Conservation (phyloP, 73 alveolate genomes). For the Durusdinium trenchii region DNA sequence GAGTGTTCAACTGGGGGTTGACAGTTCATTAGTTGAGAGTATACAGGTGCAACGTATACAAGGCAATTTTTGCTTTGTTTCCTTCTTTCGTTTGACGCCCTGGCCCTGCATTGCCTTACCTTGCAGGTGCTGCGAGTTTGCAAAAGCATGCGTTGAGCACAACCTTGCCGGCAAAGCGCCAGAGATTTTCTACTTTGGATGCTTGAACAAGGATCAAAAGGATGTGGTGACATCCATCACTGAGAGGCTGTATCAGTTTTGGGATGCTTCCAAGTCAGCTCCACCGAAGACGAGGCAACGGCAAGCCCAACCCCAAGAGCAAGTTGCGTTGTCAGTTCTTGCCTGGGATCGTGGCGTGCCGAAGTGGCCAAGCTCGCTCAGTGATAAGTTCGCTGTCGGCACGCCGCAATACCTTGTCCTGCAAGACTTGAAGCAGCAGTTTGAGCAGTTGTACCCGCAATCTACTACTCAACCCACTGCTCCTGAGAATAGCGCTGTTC, state of each 20-base stretch:
- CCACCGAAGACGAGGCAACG: slow-evolving; percentile 5
- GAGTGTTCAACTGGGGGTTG: too few relatives aligned
- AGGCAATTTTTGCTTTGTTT: too few relatives aligned
- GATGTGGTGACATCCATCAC: neutral
- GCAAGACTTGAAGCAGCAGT: neutral
- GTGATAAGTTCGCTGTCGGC: neutral
- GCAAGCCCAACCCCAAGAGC: neutral
- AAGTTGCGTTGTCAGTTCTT: neutral
- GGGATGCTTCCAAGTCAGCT: neutral
- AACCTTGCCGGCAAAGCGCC: neutral
- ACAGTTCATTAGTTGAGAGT: too few relatives aligned
- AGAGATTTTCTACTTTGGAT: neutral
- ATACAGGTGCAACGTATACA: too few relatives aligned
- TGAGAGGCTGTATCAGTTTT: neutral
- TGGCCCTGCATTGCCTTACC: neutral
- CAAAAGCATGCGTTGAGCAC: neutral
- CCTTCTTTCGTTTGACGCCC: neutral
- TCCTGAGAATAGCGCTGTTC: neutral
- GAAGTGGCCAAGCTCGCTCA: neutral
- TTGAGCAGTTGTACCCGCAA: neutral
- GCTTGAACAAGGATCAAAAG: too few relatives aligned
- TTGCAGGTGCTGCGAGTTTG: slow-evolving; percentile 43
- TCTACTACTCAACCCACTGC: neutral
- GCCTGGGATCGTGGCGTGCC: neutral
- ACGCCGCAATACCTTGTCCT: neutral